Evolutionary conservation across 805 yeast species (phyloP).

Genomic region (Starmerella cellae): DNA sequence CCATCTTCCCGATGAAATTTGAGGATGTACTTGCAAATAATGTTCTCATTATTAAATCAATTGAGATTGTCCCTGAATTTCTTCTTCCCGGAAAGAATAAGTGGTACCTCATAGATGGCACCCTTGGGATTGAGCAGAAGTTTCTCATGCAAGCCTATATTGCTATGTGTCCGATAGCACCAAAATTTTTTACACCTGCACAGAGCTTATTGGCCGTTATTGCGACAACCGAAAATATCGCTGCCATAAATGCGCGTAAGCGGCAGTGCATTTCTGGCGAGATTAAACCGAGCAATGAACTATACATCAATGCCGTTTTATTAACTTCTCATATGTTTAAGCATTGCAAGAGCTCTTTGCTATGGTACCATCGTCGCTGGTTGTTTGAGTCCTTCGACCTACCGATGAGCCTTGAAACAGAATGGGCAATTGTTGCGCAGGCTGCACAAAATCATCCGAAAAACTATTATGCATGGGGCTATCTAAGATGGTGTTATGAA

Average conservation of each 20-base stretch:
- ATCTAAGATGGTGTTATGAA: conserved; percentile 15
- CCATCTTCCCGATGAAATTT: no score
- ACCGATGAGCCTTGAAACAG: conserved; percentile 12
- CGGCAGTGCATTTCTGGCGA: conserved; percentile 11
- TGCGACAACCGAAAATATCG: conserved; percentile 25
- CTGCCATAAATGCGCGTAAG: conserved; percentile 24
- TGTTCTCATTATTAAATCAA: background rate
- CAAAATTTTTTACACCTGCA: conserved; percentile 1
- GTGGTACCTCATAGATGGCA: conserved; percentile 16
- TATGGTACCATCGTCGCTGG: conserved; percentile 31
- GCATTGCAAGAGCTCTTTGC: conserved; percentile 30
- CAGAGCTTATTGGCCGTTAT: conserved; percentile 21
- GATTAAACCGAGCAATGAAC: conserved; percentile 16
- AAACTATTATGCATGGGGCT: conserved; percentile 40
- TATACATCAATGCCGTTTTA: conserved; percentile 21
- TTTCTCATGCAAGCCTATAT: conserved; percentile 15
- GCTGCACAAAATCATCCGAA: conserved; percentile 33
- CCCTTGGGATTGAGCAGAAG: conserved; percentile 21
- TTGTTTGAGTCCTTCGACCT: conserved; percentile 10
- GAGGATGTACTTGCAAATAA: background rate
- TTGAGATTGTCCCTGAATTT: conserved; percentile 15
- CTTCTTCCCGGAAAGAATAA: conserved; percentile 8
- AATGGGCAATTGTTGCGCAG: conserved; percentile 23
- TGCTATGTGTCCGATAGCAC: conserved; percentile 3
- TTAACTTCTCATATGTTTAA: conserved; percentile 27